These are phyloP conservation scores for Neofusicoccum umdonicola DNA, from an alignment of 2,329 filamentous ascomycete genomes.

Conservation along the genomic window DNA sequence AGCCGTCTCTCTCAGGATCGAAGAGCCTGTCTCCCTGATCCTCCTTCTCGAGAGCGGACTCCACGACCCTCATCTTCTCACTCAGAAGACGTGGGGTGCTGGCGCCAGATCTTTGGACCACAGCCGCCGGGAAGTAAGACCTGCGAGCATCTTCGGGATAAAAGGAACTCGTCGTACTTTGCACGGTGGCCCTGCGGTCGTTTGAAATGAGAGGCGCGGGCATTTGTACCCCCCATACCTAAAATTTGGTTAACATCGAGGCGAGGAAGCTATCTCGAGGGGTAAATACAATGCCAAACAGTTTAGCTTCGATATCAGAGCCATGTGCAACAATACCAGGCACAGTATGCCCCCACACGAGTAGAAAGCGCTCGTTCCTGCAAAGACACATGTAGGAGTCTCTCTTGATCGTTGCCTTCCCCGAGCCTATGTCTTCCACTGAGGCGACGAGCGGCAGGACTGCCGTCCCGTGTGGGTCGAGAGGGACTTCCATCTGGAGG, in stretches of 20 bases:
- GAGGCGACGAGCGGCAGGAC: constrained; percentile 44
- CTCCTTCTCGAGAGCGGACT: constrained; percentile 26
- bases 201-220: not conserved
- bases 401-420: constrained; percentile 41
- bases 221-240: constrained; percentile 27
- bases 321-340: constrained; percentile 42
- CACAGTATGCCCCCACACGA: constrained; percentile 47
- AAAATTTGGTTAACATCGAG: not conserved
- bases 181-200: not conserved
- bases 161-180: not conserved
- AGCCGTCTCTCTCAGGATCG: constrained; percentile 26
- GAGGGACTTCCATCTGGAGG: constrained; percentile 38
- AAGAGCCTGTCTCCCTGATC: constrained; percentile 27
- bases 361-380: constrained; percentile 41
- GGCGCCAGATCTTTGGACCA: not conserved
- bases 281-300: constrained; percentile 7
- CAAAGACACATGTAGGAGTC: constrained; percentile 42
- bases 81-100: constrained; percentile 18
- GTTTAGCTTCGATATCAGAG: constrained; percentile 24
- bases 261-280: not conserved
- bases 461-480: not conserved
- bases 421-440: constrained; percentile 34
- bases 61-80: constrained; percentile 29
- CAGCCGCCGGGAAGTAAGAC: not conserved
- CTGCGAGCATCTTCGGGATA: not conserved